These are phyloP conservation scores for Kazachstania kunashirensis DNA, from an alignment of 805 yeast genomes.

Conservation along the genomic window DNA sequence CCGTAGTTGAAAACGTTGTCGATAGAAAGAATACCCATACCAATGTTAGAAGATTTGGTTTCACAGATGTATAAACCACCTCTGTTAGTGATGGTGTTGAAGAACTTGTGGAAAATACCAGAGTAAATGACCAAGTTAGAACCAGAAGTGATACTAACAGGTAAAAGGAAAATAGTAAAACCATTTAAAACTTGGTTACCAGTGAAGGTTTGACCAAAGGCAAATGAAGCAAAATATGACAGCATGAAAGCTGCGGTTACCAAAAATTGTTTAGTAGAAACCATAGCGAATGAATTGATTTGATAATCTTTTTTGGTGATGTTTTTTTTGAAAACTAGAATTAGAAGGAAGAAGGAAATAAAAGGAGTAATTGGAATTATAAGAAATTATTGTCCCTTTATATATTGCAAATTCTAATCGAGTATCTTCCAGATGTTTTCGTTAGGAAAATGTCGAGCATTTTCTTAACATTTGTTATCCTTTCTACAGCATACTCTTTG, in stretches of 20 bases:
- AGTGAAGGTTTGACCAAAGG: slow-evolving; percentile 2
- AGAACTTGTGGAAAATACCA: slow-evolving; percentile 1
- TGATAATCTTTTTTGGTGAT: not conserved
- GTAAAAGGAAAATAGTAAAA: not conserved
- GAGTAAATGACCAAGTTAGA: slow-evolving; percentile 1
- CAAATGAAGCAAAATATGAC: not conserved
- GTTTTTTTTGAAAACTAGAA: not conserved
- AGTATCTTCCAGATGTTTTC: not conserved
- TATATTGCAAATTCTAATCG: no score
- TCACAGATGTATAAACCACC: slow-evolving; percentile 4
- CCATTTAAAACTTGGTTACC: slow-evolving; percentile 1
- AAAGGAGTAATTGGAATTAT: not conserved
- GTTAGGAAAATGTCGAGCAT: not conserved
- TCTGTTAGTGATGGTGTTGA: slow-evolving; percentile 1
- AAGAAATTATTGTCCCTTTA: not conserved
- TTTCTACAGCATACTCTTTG: not conserved
- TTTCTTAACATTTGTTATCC: not conserved
- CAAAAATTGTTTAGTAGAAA: slow-evolving; percentile 5
- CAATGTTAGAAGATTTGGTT: not conserved
- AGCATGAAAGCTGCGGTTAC: slow-evolving; percentile 3
- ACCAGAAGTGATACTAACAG: not conserved
- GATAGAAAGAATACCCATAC: not conserved
- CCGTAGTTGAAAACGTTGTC: slow-evolving; percentile 4
- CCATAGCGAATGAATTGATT: slow-evolving; percentile 1
- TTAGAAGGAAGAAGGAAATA: no score